phyloP scores from a whole-genome alignment of 257 asterid genomes.

The Asclepias syriaca region DNA sequence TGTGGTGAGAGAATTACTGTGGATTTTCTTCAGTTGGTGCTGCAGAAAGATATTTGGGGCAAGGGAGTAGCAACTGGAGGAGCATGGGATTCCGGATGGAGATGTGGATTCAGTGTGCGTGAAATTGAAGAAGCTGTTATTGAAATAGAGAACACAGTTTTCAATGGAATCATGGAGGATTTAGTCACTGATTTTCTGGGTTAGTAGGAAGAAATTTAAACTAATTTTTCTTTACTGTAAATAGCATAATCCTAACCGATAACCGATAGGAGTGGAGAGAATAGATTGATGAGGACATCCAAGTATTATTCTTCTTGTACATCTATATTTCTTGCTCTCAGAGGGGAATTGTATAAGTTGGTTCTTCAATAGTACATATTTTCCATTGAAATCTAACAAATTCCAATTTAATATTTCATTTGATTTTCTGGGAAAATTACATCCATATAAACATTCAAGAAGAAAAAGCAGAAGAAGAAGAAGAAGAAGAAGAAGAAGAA shows the following conservation, averaged over 20 bases:
- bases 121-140: slow-evolving; percentile 29
- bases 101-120: slow-evolving; percentile 21
- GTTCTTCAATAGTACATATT: no score
- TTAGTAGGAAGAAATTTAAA: neutral
- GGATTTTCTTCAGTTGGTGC: slow-evolving; percentile 19
- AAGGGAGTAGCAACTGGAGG: slow-evolving; percentile 20
- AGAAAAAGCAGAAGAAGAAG: slow-evolving; percentile 7
- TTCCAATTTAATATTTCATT: neutral
- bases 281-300: neutral
- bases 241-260: slow-evolving; percentile 17
- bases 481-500: slow-evolving; percentile 14
- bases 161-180: slow-evolving; percentile 28
- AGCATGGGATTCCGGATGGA: slow-evolving; percentile 41
- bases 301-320: neutral
- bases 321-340: slow-evolving; percentile 1
- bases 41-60: slow-evolving; percentile 29
- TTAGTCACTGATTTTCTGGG: slow-evolving; percentile 14
- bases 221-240: slow-evolving; percentile 11
- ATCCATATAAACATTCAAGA: slow-evolving; percentile 16
- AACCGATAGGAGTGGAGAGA: slow-evolving; percentile 9
- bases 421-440: neutral
- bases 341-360: neutral
- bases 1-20: slow-evolving; percentile 8
- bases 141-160: slow-evolving; percentile 25
- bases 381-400: neutral